Conservation (phyloP, 371 early-diverging fungal genomes). For the Rhizopus arrhizus region DNA sequence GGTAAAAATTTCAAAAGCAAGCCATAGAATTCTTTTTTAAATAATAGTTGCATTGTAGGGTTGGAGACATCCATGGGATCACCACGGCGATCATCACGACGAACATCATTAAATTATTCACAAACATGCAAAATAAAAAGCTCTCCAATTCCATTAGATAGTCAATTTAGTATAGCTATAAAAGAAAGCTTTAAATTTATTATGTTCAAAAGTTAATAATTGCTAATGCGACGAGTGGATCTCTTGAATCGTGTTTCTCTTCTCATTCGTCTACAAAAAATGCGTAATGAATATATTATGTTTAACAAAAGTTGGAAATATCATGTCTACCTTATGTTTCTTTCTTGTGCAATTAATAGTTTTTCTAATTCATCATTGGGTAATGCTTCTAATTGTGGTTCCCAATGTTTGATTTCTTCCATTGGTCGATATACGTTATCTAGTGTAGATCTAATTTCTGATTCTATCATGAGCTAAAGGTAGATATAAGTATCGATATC, state of each 20-base stretch:
- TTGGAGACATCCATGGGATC: slow-evolving; percentile 76
- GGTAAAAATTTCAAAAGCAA: slow-evolving; percentile 42
- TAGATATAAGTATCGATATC: not conserved
- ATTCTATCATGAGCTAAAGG: slow-evolving; percentile 33
- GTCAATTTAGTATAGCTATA: not conserved
- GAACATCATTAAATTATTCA: slow-evolving; percentile 44
- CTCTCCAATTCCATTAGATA: not conserved
- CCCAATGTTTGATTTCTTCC: slow-evolving; percentile 78
- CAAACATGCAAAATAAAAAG: slow-evolving; percentile 2
- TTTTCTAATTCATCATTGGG: slow-evolving; percentile 83
- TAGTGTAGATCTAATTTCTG: slow-evolving; percentile 49
- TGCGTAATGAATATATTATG: not conserved
- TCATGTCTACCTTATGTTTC: slow-evolving; percentile 63
- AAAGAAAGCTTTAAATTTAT: too few relatives aligned
- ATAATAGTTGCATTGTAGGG: slow-evolving; percentile 41
- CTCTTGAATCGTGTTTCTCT: slow-evolving; percentile 42
- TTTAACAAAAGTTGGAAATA: too few relatives aligned
- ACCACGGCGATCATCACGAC: slow-evolving; percentile 53
- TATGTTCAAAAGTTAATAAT: slow-evolving; percentile 9
- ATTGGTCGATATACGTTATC: slow-evolving; percentile 62
- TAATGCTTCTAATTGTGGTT: slow-evolving; percentile 78
- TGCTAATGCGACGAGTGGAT: slow-evolving; percentile 27
- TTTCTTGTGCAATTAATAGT: slow-evolving; percentile 76
- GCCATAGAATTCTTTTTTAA: not conserved
- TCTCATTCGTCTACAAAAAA: slow-evolving; percentile 31